Conservation (phyloP, 2,329 filamentous ascomycete species). For the Peltaster fructicola region DNA sequence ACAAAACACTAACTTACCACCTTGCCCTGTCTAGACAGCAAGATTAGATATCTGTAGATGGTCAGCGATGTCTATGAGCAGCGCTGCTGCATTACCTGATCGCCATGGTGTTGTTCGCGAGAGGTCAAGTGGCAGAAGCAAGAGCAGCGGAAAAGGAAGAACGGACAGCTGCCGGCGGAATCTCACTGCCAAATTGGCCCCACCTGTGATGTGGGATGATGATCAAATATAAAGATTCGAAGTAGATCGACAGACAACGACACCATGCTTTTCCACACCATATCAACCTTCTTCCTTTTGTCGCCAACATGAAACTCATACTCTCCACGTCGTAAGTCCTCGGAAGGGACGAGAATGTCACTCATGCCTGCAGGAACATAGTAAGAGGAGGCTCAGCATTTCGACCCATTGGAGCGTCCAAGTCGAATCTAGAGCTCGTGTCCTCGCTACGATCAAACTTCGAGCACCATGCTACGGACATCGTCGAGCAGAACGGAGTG, state of each 20-base stretch:
- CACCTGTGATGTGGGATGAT: too few relatives aligned
- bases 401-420: conserved; percentile 56
- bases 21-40: conserved; percentile 96
- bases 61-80: neutral
- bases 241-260: too few relatives aligned
- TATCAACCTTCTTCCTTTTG: neutral
- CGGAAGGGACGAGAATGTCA: conserved; percentile 7
- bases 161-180: conserved; percentile 5
- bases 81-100: conserved; percentile 33
- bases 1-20: conserved; percentile 48
- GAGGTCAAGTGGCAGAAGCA: conserved; percentile 2
- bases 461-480: conserved; percentile 12
- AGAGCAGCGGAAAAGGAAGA: neutral
- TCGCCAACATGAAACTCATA: conserved; percentile 54
- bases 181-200: neutral
- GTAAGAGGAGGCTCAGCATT: conserved; percentile 73
- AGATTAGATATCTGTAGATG: conserved; percentile 67
- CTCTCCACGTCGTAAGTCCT: conserved; percentile 64
- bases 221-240: too few relatives aligned
- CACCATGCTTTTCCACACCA: neutral
- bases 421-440: conserved; percentile 85
- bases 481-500: too few relatives aligned
- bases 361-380: conserved; percentile 45
- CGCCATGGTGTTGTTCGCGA: conserved; percentile 25
- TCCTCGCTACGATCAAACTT: conserved; percentile 79